These are phyloP conservation scores for Leccinum subgranulosum DNA, from an alignment of 768 basidiomycete species.

Conservation along the genomic window DNA sequence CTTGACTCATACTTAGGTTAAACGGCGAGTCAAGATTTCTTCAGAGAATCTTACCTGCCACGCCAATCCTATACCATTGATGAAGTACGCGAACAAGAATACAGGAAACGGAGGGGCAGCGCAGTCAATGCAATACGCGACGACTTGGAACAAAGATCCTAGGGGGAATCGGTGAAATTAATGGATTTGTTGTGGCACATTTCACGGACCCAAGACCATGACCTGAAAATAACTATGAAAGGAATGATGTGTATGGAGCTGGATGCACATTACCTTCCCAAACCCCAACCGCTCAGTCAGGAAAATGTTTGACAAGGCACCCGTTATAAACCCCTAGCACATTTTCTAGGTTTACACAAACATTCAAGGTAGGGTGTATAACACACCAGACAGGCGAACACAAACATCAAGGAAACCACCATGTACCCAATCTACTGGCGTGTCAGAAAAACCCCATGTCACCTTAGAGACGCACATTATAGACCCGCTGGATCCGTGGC, in stretches of 20 bases:
- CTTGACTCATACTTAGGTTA: slow-evolving; percentile 31
- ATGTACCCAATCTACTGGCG: slow-evolving; percentile 43
- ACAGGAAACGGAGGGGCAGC: slow-evolving; percentile 63
- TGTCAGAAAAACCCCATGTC: neutral
- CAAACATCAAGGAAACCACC: slow-evolving; percentile 55
- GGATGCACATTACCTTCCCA: slow-evolving; percentile 32
- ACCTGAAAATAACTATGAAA: slow-evolving; percentile 25
- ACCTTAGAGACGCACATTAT: slow-evolving; percentile 34
- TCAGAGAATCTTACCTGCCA: slow-evolving; percentile 35
- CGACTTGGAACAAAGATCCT: slow-evolving; percentile 54
- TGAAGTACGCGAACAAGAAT: slow-evolving; percentile 46
- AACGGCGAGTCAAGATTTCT: neutral
- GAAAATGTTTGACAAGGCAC: slow-evolving; percentile 44
- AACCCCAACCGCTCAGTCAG: slow-evolving; percentile 43
- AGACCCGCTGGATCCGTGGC: slow-evolving; percentile 63
- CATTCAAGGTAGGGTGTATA: neutral
- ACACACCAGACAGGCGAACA: slow-evolving; percentile 44
- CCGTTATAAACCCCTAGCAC: slow-evolving; percentile 40
- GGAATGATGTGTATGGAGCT: neutral
- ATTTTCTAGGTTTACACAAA: slow-evolving; percentile 16
- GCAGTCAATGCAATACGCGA: slow-evolving; percentile 53
- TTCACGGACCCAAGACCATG: slow-evolving; percentile 36
- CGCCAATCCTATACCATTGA: slow-evolving; percentile 51
- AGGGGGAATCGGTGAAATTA: neutral
- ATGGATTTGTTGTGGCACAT: too few relatives aligned